Base-by-base conservation (phyloP, 768 basidiomycete genomes). In the Calocybe gangraenosa region DNA sequence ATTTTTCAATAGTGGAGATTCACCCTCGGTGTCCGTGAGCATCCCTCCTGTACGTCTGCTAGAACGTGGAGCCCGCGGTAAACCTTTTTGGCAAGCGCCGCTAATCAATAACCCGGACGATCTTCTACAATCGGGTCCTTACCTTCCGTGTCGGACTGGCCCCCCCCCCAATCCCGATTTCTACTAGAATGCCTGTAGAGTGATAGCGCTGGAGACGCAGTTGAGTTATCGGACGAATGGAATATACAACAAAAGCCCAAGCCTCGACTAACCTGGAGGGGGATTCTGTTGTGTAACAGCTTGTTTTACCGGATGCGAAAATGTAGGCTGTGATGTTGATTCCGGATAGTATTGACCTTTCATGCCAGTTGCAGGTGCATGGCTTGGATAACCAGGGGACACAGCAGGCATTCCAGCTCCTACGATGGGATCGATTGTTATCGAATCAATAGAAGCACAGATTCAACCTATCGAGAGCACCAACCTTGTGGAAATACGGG, bases 381-480 rank as follows among this genome's bases (percentile, higher is more conserved):
- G 34, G 22, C n/a, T 21, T n/a, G 18, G 30, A n/a, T 44, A 37
- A 17, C 22, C 34, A 17, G 34, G 34, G 10, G 5, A 19, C 3
- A 17, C 14, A 5, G 14, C 1, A 17, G 34, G 35, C 10, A 14
- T 6, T 15, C 36, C 43, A 28, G 22, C n/a, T 3, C 31, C 43
- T 44, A n/a, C 23, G 21, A 37, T 30, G 11, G 18, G 6, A 3
- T 22, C 43, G 34, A 44, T 44, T 21, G 11, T 36, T 69, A 51
- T 18, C 50, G 58, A 19, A 57, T 54, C 40, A 60, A 56, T 18
- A 2, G 10, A n/a, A 13, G 46, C 3, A 7, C 15, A 33, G 17
- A 42, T 7, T 19, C 9, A 14, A 21, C 25, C 19, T 15, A 19
- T 3, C 6, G 20, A 1, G 4, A 20, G 19, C 15, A 34, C 36